Evolutionary conservation across 768 basidiomycete species (phyloP).

Genomic region (Hypsizygus marmoreus): DNA sequence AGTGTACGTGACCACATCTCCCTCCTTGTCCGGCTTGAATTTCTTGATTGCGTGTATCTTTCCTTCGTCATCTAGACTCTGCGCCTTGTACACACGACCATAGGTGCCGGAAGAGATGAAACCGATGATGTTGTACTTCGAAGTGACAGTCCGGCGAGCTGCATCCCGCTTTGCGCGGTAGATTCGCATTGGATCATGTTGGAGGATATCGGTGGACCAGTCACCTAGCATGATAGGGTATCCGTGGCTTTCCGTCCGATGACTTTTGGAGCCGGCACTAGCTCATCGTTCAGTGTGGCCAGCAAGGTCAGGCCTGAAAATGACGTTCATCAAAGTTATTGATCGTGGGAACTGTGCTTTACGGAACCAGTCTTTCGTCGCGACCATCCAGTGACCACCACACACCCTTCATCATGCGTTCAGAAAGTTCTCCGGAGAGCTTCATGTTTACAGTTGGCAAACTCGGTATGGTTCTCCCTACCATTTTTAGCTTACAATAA

Average conservation of each 20-base stretch:
- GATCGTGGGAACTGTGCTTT: conserved; percentile 11
- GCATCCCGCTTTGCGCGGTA: conserved; percentile 82
- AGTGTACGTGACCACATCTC: conserved; percentile 92
- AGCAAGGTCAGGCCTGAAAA: not conserved
- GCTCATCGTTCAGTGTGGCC: conserved; percentile 8
- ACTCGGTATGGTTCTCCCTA: conserved; percentile 65
- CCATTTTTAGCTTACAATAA: not conserved
- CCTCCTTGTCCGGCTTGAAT: conserved; percentile 99
- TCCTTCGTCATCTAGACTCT: conserved; percentile 68
- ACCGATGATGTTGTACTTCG: conserved; percentile 90
- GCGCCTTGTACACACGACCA: conserved; percentile 97
- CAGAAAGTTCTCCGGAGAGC: conserved; percentile 52
- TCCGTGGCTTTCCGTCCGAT: too few species aligned
- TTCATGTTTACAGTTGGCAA: conserved; percentile 95
- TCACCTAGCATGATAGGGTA: conserved; percentile 28
- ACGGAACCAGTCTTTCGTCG: conserved; percentile 1
- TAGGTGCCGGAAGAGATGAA: conserved; percentile 99
- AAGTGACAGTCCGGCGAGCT: conserved; percentile 63
- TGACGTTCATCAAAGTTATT: not conserved
- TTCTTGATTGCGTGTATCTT: conserved; percentile 96
- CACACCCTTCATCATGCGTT: conserved; percentile 21
- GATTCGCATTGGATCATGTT: conserved; percentile 82
- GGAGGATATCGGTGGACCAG: conserved; percentile 41
- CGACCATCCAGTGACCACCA: conserved; percentile 13
- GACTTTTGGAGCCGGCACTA: not conserved